Evolutionary conservation across 2,329 filamentous ascomycete genomes (phyloP).

Genomic region (Diaporthe aspalathi): DNA sequence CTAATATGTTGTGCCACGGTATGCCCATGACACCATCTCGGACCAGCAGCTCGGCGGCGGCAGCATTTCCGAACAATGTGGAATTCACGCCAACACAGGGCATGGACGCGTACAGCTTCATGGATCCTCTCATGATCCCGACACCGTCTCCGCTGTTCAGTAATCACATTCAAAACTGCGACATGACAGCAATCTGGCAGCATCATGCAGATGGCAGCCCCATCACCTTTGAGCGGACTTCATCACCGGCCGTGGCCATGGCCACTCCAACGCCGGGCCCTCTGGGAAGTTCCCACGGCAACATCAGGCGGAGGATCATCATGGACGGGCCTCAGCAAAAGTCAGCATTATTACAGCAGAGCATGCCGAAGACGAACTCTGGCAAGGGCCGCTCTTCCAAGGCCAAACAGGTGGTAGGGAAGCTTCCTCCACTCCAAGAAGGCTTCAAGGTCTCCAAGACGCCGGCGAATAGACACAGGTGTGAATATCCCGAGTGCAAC

Average conservation of each 20-base stretch:
- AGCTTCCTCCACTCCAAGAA: slow-evolving; percentile 28
- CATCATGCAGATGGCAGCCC: slow-evolving; percentile 35
- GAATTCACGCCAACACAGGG: slow-evolving; percentile 36
- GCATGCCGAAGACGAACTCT: slow-evolving; percentile 31
- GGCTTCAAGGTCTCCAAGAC: slow-evolving; percentile 34
- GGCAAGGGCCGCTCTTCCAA: slow-evolving; percentile 30
- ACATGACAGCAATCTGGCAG: slow-evolving; percentile 37
- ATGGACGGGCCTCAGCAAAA: slow-evolving; percentile 38
- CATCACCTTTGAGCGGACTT: slow-evolving; percentile 35
- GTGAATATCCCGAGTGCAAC: slow-evolving; percentile 34
- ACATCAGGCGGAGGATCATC: slow-evolving; percentile 33
- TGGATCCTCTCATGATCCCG: slow-evolving; percentile 34
- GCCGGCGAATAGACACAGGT: slow-evolving; percentile 33
- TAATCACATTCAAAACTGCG: slow-evolving; percentile 27
- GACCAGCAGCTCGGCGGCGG: slow-evolving; percentile 8
- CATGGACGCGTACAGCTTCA: slow-evolving; percentile 29
- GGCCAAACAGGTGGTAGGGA: slow-evolving; percentile 29
- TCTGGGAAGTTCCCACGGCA: slow-evolving; percentile 28
- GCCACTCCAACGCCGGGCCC: slow-evolving; percentile 32
- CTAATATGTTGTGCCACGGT: slow-evolving; percentile 34
- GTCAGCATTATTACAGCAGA: slow-evolving; percentile 37
- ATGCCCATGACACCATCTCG: slow-evolving; percentile 36
- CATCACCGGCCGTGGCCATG: slow-evolving; percentile 34
- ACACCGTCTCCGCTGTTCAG: slow-evolving; percentile 33
- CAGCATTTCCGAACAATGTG: slow-evolving; percentile 24